These are phyloP conservation scores for Pichia rugopelliculosa DNA, from an alignment of 805 yeast genomes.

Conservation along the genomic window DNA sequence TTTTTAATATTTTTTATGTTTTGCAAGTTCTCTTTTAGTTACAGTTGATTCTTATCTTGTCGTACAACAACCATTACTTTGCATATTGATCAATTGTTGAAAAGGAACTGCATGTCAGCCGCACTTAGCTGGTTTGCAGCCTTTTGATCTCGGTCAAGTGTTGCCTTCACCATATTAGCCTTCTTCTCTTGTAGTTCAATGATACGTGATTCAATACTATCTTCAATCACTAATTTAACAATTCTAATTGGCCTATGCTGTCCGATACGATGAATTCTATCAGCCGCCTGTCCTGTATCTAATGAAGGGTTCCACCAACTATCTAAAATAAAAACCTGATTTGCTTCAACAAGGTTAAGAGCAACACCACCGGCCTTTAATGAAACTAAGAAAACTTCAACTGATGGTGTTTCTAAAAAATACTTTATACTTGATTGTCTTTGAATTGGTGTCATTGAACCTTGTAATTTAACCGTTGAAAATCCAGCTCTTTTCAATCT, in stretches of 20 bases:
- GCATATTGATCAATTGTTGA: slow-evolving; percentile 50
- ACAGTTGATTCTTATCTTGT: too few relatives aligned
- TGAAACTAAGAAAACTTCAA: slow-evolving; percentile 90
- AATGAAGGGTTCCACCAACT: slow-evolving; percentile 99
- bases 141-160: slow-evolving; percentile 85
- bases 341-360: slow-evolving; percentile 90
- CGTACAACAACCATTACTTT: too few relatives aligned
- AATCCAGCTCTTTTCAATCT: slow-evolving; percentile 91
- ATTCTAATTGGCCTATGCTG: slow-evolving; percentile 91
- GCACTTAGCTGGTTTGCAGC: slow-evolving; percentile 88
- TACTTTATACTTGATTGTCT: slow-evolving; percentile 85
- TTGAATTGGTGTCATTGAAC: slow-evolving; percentile 95
- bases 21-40: too few relatives aligned
- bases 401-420: slow-evolving; percentile 87
- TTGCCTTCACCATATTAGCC: slow-evolving; percentile 97
- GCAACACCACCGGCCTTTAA: slow-evolving; percentile 99
- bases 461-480: slow-evolving; percentile 87
- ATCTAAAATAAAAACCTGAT: slow-evolving; percentile 90
- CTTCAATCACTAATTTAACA: slow-evolving; percentile 89
- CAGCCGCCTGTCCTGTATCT: slow-evolving; percentile 93
- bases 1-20: too few relatives aligned
- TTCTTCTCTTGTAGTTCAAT: slow-evolving; percentile 95
- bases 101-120: slow-evolving; percentile 90
- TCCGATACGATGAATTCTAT: slow-evolving; percentile 95
- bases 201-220: slow-evolving; percentile 92